phyloP scores from a whole-genome alignment of 192 early-diverging fungal genomes.

The Gamsiella multidivaricata region DNA sequence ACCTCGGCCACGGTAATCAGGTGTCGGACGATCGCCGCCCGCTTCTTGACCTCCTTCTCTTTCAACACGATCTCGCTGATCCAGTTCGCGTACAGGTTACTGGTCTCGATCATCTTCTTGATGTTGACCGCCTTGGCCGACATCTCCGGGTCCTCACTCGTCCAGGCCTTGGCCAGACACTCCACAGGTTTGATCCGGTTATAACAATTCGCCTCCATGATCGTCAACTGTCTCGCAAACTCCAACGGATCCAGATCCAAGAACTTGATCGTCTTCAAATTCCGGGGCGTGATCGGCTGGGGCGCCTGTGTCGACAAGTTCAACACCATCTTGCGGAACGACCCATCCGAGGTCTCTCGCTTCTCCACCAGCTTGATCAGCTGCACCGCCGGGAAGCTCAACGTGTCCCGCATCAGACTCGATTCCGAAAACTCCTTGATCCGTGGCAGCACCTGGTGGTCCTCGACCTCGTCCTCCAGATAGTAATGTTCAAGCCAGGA shows the following conservation, averaged over 20 bases:
- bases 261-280: constrained; percentile 80
- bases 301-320: constrained; percentile 75
- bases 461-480: constrained; percentile 74
- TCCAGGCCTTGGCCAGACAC: constrained; percentile 94
- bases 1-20: constrained; percentile 85
- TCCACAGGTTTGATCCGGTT: constrained; percentile 88
- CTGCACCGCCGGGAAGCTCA: constrained; percentile 65
- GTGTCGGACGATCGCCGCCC: constrained; percentile 80
- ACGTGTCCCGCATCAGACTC: constrained; percentile 74
- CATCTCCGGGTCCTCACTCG: constrained; percentile 60
- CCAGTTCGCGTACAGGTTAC: constrained; percentile 85
- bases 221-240: constrained; percentile 93
- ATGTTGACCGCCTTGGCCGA: constrained; percentile 83
- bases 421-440: constrained; percentile 81
- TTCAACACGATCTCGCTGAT: constrained; percentile 85
- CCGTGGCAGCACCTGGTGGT: constrained; percentile 71
- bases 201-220: constrained; percentile 87
- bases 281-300: constrained; percentile 84
- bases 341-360: constrained; percentile 63
- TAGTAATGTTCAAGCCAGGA: constrained; percentile 95
- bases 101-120: constrained; percentile 86
- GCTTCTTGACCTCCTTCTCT: constrained; percentile 84
- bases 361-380: constrained; percentile 47
- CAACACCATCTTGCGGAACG: constrained; percentile 69
- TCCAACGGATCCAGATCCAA: constrained; percentile 93